Base-by-base conservation (phyloP, 2,329 filamentous ascomycete species). In the Ustulina deusta region DNA sequence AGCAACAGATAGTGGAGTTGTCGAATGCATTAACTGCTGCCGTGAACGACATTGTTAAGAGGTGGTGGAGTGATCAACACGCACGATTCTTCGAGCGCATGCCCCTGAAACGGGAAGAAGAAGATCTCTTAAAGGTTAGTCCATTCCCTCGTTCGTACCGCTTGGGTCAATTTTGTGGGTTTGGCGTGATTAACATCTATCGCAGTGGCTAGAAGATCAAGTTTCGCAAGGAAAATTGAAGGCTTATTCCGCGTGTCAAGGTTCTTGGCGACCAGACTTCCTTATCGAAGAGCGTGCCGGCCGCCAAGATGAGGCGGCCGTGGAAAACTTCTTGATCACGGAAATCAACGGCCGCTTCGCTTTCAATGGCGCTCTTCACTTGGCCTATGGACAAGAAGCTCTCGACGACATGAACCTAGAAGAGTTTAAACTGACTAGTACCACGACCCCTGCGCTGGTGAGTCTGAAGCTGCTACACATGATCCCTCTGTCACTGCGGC, bases 331-430 rank as follows among this genome's bases (percentile, higher is more conserved):
- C 29, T 64, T 75, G 6, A 77, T 83, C 6, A 80, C 80, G 2
- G 81, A 83, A 25, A 82, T 83, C 40, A 83, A 83, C 55, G 80
- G 79, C 1, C 76, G 81, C 0, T 83, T 82, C 57, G 73, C 75
- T 11, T 82, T 82, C 63, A 83, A 82, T 49, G 79, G 79, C 0
- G 79, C 78, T 32, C 63, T 80, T 69, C 72, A 78, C 38, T 64
- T 70, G 17, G 68, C 72, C 0, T 76, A 78, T 34, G 78, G 78
- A 0, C 77, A 80, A 7, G 40, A 74, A 22, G 76, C 72, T 6
- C 63, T 80, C 1, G 70, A 76, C n/a, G 49, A 55, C 6, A 68
- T 71, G 51, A 65, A 65, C 10, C 52, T 70, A 15, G 65, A 34
- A 6, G 10, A 55, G 9, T 54, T 44, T 32, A 66, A 63, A 1